These are phyloP conservation scores for Chenopodium album DNA, from an alignment of 148 eudicot species.

Conservation along the genomic window DNA sequence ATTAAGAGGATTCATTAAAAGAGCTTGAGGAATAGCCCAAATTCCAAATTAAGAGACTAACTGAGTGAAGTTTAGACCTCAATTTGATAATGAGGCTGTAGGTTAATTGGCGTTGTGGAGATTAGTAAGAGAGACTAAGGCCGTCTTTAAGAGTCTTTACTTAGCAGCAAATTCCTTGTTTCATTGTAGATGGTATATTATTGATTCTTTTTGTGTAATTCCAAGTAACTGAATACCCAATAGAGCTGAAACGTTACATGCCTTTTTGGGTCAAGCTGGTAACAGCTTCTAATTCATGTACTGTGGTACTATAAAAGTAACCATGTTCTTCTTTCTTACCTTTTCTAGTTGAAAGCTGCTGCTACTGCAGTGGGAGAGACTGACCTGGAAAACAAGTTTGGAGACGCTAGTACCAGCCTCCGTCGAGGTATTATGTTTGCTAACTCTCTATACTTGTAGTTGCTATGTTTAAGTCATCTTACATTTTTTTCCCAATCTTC, in stretches of 20 bases:
- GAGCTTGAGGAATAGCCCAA: background rate
- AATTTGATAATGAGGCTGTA: background rate
- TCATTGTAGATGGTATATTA: background rate
- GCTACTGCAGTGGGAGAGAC: conserved; percentile 94
- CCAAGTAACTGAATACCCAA: background rate
- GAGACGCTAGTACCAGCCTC: conserved; percentile 80
- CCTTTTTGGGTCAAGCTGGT: background rate
- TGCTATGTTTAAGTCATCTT: background rate
- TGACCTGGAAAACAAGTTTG: conserved; percentile 76
- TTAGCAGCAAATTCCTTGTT: background rate
- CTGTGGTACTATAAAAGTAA: background rate
- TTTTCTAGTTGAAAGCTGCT: conserved; percentile 72
- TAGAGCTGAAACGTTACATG: too few species aligned
- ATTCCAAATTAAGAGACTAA: background rate
- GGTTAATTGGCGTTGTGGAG: background rate
- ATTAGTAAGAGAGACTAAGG: background rate
- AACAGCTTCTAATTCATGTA: background rate
- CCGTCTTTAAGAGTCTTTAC: background rate
- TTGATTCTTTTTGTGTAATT: background rate
- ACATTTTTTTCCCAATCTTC: background rate
- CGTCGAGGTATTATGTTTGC: conserved; percentile 99
- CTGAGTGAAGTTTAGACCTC: background rate
- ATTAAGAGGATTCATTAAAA: background rate
- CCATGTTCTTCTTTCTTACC: background rate
- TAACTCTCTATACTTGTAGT: conserved; percentile 73